Conservation (phyloP, 306 rosid species). For the Malus fusca region DNA sequence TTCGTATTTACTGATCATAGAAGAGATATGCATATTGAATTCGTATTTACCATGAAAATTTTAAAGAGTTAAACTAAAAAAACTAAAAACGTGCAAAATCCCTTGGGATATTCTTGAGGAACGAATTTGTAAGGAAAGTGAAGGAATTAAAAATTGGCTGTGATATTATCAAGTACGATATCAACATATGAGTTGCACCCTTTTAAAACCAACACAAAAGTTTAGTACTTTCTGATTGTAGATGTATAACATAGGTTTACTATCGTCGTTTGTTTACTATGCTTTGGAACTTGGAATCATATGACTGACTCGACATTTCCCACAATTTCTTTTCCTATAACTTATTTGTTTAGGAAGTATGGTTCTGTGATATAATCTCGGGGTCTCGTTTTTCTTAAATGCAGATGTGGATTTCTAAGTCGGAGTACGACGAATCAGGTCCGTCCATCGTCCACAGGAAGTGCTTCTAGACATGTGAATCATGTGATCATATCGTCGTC, state of each 20-base stretch:
- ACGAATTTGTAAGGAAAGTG: neutral
- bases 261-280: neutral
- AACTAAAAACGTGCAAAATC: neutral
- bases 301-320: neutral
- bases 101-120: neutral
- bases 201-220: neutral
- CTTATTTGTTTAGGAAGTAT: neutral
- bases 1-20: neutral
- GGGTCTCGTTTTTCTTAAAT: neutral
- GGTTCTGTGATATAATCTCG: neutral
- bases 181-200: neutral
- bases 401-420: slow-evolving; percentile 44
- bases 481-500: neutral
- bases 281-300: neutral
- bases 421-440: slow-evolving; percentile 35
- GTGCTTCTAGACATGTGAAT: slow-evolving; percentile 19
- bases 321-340: neutral
- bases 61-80: neutral
- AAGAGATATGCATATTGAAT: neutral
- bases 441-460: slow-evolving; percentile 41
- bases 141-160: neutral
- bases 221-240: neutral
- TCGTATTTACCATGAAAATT: neutral
- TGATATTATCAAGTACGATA: neutral
- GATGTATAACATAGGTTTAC: neutral